Base-by-base conservation (phyloP, 768 basidiomycete genomes). In the Krasilnikovozyma curviuscula region DNA sequence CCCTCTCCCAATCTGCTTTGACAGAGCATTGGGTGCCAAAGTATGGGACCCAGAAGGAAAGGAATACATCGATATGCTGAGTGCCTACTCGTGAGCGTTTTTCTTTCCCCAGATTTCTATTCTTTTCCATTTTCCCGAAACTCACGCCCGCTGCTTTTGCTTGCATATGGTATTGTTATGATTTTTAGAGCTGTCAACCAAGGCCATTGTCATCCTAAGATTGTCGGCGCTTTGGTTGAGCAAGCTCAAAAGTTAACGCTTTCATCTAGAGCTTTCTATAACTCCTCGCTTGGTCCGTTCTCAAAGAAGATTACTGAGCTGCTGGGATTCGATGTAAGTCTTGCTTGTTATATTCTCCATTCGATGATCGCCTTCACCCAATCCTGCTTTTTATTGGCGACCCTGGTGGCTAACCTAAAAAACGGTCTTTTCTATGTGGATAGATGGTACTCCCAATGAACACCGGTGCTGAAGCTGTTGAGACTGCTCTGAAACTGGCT, bases 361-460 rank as follows among this genome's bases (percentile, higher is more conserved):
- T 30, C 16, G 3, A 18, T 16, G 8, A 43, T n/a, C 23, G 9
- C 24, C 5, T 10, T 25, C 4, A 18, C 24, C 5, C 12, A 18
- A 43, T 29, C 27, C 40, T 19, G 3, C 18, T 25, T n/a, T 41
- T 19, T 14, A 19, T 41, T 7, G 6, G 5, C 16, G 40, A 7
- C 5, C 24, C 18, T 8, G 3, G 7, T 25, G 40, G 16, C 24
- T 21, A 16, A 25, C 5, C 40, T 7, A 14, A 19, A 23, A 16
- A 41, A 7, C 40, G 32, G 32, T 46, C 28, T 12, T 16, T 16
- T 21, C 24, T 16, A n/a, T 48, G 19, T 16, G n/a, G 7, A 52
- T 59, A 91, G 54, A 88, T 86, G 78, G 85, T 93, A 2, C 70
- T 97, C 8, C 89, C 91, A 21, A 93, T 97, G 88, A 98, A 98